Evolutionary conservation across 2,329 filamentous ascomycete genomes (phyloP), one percentile per base, ranked within the genome.

Genomic region (Nothophoma quercina): DNA sequence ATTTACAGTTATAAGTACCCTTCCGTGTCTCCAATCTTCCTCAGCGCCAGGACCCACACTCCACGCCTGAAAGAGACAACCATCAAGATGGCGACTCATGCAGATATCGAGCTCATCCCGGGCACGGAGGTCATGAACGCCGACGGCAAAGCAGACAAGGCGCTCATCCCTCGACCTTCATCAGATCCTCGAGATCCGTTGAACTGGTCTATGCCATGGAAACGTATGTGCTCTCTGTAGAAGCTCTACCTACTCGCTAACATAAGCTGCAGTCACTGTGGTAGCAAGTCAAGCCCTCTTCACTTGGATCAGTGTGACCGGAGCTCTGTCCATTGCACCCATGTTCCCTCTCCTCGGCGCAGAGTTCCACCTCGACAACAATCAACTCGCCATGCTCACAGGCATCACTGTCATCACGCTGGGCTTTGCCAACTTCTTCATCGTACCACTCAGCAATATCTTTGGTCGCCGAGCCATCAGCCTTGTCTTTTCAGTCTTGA

Each of bases 401-500:
- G 77, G 77, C 0, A 68, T 77, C 22, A 78, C 75, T 33, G 75
- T 79, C 29, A 74, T 79, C 38, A 76, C 75, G 1, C 70, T 78
- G 1, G 78, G 77, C 1, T 77, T 75, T 47, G 73, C 75, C 16
- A 79, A 79, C 45, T 74, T 80, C 53, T 59, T 79, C 51, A 75
- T 78, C 34, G 75, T 79, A 12, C 77, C 77, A 5, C 56, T 77
- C 5, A 74, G 72, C 45, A 78, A 78, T 53, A 78, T 78, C 42
- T 79, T 75, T 42, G 77, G 77, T 16, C 71, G 77, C 9, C 69
- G 77, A 18, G 67, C 74, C 2, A 63, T 76, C 15, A 72, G 72
- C 51, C 67, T 79, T 36, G 58, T 75, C 10, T 77, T 76, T 51
- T 71, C 75, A 2, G 55, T 76, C 1, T 52, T 78, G 7, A 74